These are phyloP conservation scores for Penicillium bialowiezense DNA, from an alignment of 495 filamentous ascomycete genomes.

Conservation along the genomic window DNA sequence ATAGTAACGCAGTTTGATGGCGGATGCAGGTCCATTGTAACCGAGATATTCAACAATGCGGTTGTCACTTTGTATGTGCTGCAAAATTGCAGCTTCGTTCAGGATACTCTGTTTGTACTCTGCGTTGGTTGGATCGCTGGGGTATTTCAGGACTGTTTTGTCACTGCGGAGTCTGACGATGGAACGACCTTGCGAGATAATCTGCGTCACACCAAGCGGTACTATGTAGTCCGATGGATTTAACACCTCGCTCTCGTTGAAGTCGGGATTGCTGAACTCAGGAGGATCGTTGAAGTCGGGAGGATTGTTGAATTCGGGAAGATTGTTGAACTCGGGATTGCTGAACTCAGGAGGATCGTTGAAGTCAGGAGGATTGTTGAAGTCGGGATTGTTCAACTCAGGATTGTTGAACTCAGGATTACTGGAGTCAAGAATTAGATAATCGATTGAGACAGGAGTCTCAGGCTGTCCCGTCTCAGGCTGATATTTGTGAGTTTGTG, in stretches of 20 bases:
- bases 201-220: background rate
- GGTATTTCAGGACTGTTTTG: background rate
- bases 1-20: slow-evolving; percentile 16
- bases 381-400: too few relatives aligned
- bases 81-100: slow-evolving; percentile 17
- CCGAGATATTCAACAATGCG: slow-evolving; percentile 17
- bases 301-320: too few relatives aligned
- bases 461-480: too few relatives aligned
- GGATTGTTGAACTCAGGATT: too few relatives aligned
- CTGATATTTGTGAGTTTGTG: too few relatives aligned
- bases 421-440: too few relatives aligned
- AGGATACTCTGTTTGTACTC: background rate
- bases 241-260: background rate
- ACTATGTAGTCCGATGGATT: background rate
- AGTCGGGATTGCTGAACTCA: background rate
- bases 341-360: too few relatives aligned
- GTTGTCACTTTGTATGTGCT: slow-evolving; percentile 12
- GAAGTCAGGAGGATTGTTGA: too few relatives aligned
- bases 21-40: slow-evolving; percentile 3
- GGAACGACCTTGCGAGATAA: background rate
- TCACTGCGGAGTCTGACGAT: background rate
- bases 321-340: too few relatives aligned
- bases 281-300: too few relatives aligned
- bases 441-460: too few relatives aligned
- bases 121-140: background rate